Evolutionary conservation across 352 stramenopile genomes (phyloP).

Genomic region (Pythium sp.): DNA sequence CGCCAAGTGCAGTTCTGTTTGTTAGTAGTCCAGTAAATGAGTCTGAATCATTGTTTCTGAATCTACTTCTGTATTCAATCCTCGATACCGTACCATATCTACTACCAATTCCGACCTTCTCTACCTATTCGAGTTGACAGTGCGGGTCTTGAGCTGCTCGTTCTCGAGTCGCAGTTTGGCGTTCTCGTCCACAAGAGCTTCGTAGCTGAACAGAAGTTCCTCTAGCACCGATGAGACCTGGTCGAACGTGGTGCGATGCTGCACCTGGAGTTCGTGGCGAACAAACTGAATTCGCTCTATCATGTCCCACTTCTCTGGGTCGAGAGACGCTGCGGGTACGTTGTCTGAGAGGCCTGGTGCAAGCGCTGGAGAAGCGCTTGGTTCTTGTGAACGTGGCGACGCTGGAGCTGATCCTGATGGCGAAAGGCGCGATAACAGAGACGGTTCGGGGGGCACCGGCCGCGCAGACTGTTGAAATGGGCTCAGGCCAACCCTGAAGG

Average conservation of each 20-base stretch:
- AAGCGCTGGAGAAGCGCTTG: not conserved
- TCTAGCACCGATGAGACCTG: constrained; percentile 36
- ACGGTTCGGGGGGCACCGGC: constrained; percentile 1
- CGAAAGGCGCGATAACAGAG: constrained; percentile 2
- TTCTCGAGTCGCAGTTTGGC: constrained; percentile 33
- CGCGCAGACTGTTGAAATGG: not conserved
- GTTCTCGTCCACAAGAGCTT: constrained; percentile 41
- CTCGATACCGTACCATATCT: too few species aligned
- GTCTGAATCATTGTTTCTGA: too few species aligned
- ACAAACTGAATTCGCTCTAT: constrained; percentile 35
- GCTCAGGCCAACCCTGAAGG: not conserved
- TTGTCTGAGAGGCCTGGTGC: not conserved
- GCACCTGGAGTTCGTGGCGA: constrained; percentile 36
- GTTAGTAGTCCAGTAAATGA: too few species aligned
- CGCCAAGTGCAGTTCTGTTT: too few species aligned
- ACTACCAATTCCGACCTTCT: too few species aligned
- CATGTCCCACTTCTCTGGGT: constrained; percentile 11
- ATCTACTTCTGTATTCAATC: too few species aligned
- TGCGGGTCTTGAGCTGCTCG: constrained; percentile 36
- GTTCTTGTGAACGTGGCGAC: not conserved
- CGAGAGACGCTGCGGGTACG: not conserved
- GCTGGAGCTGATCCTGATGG: not conserved
- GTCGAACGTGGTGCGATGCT: constrained; percentile 33
- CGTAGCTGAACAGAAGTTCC: constrained; percentile 34
- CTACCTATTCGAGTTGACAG: constrained; percentile 16